Base-by-base conservation (phyloP, 495 filamentous ascomycete species). In the Apodospora peruviana region DNA sequence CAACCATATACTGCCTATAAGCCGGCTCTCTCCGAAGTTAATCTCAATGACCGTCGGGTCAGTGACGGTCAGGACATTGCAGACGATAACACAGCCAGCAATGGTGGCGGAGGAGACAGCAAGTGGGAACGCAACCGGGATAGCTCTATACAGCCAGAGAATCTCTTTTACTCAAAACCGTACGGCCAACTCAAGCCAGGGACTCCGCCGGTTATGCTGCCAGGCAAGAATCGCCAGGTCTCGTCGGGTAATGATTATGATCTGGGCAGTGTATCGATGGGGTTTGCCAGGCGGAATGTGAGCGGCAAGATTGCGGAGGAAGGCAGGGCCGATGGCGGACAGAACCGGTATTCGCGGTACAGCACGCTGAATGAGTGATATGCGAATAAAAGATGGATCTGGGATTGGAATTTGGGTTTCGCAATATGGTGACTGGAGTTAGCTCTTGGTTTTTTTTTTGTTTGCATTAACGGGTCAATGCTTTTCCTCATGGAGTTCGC, bases 221-320 rank as follows among this genome's bases (percentile, higher is more conserved):
- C 60, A n/a, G 50, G 34, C 24, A 51, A 54, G 52, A 44, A 17
- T 8, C 12, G 73, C 25, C 74, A 73, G 66, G 71, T 71, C 25
- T 76, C 74, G 59, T 71, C 69, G 61, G 81, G 68, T 56, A 84
- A 69, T 62, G 84, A 85, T 58, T 85, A 80, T 51, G 77, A 81
- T 20, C 18, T 77, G 12, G 47, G 72, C 62, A 58, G 24, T 8
- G 38, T 52, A 24, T 24, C 12, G 3, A 18, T 3, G 17, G 3
- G 5, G 10, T 32, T 35, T 17, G 29, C 47, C 45, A 17, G 68
- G 42, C 73, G 90, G 43, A 83, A 88, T 56, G 88, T 91, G 9
- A 93, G 88, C 57, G 90, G 89, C 2, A 88, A 88, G 66, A 69
- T 88, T 40, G 90, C 83, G 1, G 90, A 96, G 67, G 90, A 96